Evolutionary conservation across 305 asterid species (phyloP).

Genomic region (Solanum hybrid): DNA sequence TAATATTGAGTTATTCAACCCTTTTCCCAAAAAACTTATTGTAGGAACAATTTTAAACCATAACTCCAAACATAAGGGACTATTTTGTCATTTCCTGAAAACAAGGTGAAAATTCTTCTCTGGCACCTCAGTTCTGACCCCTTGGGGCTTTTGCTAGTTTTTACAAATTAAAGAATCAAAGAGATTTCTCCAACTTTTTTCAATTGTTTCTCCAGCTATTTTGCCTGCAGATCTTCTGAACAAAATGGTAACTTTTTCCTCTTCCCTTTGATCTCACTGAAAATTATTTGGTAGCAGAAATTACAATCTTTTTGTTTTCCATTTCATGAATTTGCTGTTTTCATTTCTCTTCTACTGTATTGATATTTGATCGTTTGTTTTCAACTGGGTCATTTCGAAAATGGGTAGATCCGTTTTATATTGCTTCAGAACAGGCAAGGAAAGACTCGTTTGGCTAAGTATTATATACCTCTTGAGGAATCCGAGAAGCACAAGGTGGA

Average conservation of each 20-base stretch:
- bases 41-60: neutral
- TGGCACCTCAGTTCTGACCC: neutral
- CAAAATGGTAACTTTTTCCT: neutral
- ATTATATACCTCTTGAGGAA: constrained; percentile 96
- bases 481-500: constrained; percentile 98
- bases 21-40: neutral
- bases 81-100: neutral
- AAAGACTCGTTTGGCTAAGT: constrained; percentile 88
- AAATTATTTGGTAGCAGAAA: neutral
- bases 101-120: neutral
- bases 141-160: neutral
- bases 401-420: constrained; percentile 81
- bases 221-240: neutral
- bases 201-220: neutral
- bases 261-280: neutral
- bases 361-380: neutral
- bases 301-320: neutral
- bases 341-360: neutral
- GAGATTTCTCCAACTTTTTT: neutral
- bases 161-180: neutral
- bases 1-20: neutral
- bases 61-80: neutral
- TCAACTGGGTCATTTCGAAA: neutral
- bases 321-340: neutral
- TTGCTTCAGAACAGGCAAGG: constrained; percentile 93